Base-by-base conservation (phyloP, 805 yeast species). In the Hanseniaspora thailandica region DNA sequence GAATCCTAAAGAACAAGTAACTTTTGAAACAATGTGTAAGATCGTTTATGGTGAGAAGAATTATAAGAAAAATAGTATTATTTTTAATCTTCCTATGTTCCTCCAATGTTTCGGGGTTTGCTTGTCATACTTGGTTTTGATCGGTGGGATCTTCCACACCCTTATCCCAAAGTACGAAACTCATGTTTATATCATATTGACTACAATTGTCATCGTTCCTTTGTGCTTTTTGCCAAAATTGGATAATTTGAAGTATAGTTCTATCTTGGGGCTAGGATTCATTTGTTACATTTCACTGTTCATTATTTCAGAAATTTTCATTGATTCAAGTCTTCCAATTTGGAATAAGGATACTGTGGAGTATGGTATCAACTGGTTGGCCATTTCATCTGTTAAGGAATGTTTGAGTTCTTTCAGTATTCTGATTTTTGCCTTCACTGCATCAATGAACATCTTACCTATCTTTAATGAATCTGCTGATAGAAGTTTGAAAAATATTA, bases 91-190 rank as follows among this genome's bases (percentile, higher is more conserved):
- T 23, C 84, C 87, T 34, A 83, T 85, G 63, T 77, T 82, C 33
- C 71, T 83, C 45, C 88, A 85, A 66, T 83, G 90, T 63, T 85
- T 81, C 66, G 94, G 94, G 23, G 88, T 82, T 17, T 82, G 82
- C 2, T 70, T 85, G 13, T 75, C 82, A 45, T 85, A 85, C 61
- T 63, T 85, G 55, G 85, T 85, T 17, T 74, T 85, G 50, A 78
- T 84, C 50, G 93, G 93, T 12, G 93, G 84, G 62, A 69, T 85
- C 52, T 77, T 84, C 72, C 90, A 90, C 5, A 71, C 77, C 19
- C 69, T 82, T 40, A 78, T 82, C 69, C 66, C 73, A 6, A 50
- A 59, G 4, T 60, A 76, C 28, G 60, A 63, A 36, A 58, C 55
- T 28, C 71, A 69, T 61, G 81, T 84, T 25, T 54, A 81, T 2